Evolutionary conservation across 202 grass and related monocot genomes (phyloP).

Genomic region (Musa balbisiana): DNA sequence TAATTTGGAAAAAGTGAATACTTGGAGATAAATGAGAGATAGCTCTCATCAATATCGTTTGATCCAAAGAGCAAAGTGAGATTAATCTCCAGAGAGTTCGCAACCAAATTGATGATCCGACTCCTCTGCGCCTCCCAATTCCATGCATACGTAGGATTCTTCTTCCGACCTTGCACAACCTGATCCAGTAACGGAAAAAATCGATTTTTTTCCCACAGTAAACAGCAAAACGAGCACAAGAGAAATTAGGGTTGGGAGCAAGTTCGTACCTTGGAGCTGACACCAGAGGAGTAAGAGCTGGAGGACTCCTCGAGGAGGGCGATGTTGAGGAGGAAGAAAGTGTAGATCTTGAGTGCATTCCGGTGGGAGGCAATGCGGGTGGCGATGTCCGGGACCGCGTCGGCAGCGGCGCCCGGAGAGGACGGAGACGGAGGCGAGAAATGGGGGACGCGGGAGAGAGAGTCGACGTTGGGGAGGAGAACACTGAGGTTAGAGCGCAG

Average conservation of each 20-base stretch:
- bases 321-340: constrained; percentile 81
- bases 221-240: not conserved
- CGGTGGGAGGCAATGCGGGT: constrained; percentile 65
- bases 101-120: constrained; percentile 75
- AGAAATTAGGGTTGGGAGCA: not conserved
- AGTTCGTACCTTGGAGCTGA: constrained; percentile 48
- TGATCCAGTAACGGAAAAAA: constrained; percentile 19
- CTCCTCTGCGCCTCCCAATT: constrained; percentile 90
- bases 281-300: constrained; percentile 29
- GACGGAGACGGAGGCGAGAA: constrained; percentile 32
- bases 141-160: constrained; percentile 68
- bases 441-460: constrained; percentile 55
- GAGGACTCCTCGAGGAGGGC: constrained; percentile 44
- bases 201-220: not conserved
- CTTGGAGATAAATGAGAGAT: constrained; percentile 94
- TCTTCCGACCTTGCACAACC: constrained; percentile 66
- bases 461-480: constrained; percentile 82
- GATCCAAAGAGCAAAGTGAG: constrained; percentile 83
- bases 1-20: constrained; percentile 23
- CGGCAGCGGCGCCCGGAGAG: constrained; percentile 12
- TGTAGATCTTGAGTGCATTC: constrained; percentile 86
- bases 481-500: constrained; percentile 94
- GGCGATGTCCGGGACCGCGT: constrained; percentile 27
- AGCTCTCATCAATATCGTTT: constrained; percentile 62
- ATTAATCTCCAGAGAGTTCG: constrained; percentile 84